Evolutionary conservation across 2,329 filamentous ascomycete genomes (phyloP), one percentile per base, ranked within the genome.

Genomic region (Sporothrix dimorphospora): DNA sequence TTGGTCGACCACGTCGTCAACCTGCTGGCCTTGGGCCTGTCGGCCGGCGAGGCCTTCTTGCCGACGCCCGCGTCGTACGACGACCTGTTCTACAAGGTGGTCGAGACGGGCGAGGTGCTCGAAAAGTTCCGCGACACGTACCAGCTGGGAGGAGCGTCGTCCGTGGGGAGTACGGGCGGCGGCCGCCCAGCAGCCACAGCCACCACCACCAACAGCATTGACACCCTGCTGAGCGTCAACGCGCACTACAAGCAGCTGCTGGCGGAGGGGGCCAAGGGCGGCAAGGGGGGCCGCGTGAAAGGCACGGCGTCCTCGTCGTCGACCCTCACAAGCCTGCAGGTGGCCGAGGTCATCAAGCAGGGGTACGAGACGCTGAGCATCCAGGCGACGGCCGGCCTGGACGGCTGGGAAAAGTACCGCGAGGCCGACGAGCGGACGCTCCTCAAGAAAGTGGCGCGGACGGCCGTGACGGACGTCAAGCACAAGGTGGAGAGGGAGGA

Each of bases 41-140:
- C 93, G 1, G 89, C 90, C 1, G 96, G 96, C 7, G 96, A 98
- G 80, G 90, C 92, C 2, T 98, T 99, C 81, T 86, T 99, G 8
- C 96, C 95, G 0, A 93, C 92, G 40, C 91, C 94, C 0, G 88
- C 92, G 21, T 91, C 93, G 1, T 98, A 98, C 81, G 96, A 99
- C 77, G 96, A 99, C 78, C 86, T 99, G 0, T 98, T 99, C 83
- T 99, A 99, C 88, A 99, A 99, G 82, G 88, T 98, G 1, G 94
- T 98, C 34, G 96, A 99, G 81, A 92, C 91, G 1, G 94, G 94
- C 12, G 93, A 97, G 66, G 87, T 93, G 14, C 86, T 98, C 27
- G 83, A 87, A 42, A 94, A 93, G 78, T 97, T 98, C 82, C 89
- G 93, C 53, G 89, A 94, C 74, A 91, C 88, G 11, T 98, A 96